A percentile compares a stretch with the other conserved stretches of the same genome.
These are phyloP conservation scores for Friedmanniomyces endolithicus DNA, from an alignment of 495 filamentous ascomycete species.

Conservation along the genomic window DNA sequence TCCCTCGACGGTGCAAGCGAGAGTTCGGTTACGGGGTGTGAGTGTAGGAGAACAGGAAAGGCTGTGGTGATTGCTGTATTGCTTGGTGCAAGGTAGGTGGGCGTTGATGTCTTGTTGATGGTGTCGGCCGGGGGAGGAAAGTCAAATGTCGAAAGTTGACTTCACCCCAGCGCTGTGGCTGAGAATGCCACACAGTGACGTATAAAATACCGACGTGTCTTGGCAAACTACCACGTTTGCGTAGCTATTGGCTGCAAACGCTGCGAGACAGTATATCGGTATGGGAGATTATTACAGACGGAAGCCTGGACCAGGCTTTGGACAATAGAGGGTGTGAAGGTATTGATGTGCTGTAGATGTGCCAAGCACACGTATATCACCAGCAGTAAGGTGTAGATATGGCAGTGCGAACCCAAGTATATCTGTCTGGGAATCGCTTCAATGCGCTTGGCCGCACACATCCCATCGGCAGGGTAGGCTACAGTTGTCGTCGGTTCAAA, in stretches of 20 bases:
- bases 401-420: too few species aligned
- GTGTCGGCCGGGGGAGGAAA: not conserved
- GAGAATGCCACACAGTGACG: not conserved
- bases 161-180: not conserved
- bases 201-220: not conserved
- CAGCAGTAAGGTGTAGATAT: too few species aligned
- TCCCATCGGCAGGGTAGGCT: too few species aligned
- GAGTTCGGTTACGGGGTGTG: not conserved
- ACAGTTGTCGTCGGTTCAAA: too few species aligned
- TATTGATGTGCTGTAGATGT: not conserved
- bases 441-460: too few species aligned
- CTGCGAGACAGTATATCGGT: not conserved
- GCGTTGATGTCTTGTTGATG: not conserved
- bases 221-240: not conserved
- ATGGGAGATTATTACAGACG: not conserved
- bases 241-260: not conserved
- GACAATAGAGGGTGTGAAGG: not conserved
- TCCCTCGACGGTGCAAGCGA: not conserved
- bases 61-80: not conserved
- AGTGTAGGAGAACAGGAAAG: not conserved
- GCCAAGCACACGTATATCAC: too few species aligned
- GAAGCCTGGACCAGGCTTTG: not conserved
- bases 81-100: not conserved
- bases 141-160: not conserved
- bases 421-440: too few species aligned